Evolutionary conservation across 2,329 filamentous ascomycete genomes (phyloP), one percentile per base, ranked within the genome.

Genomic region (Sporothrix globosa): DNA sequence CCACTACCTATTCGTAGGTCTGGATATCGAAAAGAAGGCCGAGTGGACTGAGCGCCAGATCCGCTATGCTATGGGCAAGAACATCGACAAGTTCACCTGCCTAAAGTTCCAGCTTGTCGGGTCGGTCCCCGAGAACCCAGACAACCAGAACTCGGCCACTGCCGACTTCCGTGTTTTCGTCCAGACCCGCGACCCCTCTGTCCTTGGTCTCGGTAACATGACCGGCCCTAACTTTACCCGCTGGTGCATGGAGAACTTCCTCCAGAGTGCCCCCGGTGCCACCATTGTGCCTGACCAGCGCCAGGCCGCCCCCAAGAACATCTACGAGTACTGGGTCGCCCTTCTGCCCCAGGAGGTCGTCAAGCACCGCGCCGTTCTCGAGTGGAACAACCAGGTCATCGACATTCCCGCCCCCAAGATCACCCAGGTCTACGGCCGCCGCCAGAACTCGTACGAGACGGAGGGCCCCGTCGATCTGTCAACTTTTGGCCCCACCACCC

Each of bases 121-220:
- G 6, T 73, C 73, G 7, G 73, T 72, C 4, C 73, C 74, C 1
- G 68, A 74, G 10, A 74, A 80, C 67, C 73, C 77, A 0, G 68
- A 63, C 63, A 77, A 76, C 67, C 78, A 80, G 70, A 76, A 77
- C 67, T 74, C 75, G 11, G 77, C 79, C 27, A 80, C 78, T 2
- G 77, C 78, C 52, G 76, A 79, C 71, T 76, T 80, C 70, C 75
- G 78, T n/a, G 73, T 77, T 68, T 77, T 78, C 72, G 77, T 77
- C 0, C 80, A 86, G 73, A 82, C 82, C 13, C 75, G 71, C 53
- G 75, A 77, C 24, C 69, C 68, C 2, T 10, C 54, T 13, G 44
- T 73, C 9, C 68, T 73, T 2, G 68, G 54, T 48, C 39, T 58
- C 48, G 70, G 70, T 21, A 69, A 69, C 52, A 71, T 71, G 70